Base-by-base conservation (phyloP, 202 grass and related monocot genomes). In the Setaria viridis region DNA sequence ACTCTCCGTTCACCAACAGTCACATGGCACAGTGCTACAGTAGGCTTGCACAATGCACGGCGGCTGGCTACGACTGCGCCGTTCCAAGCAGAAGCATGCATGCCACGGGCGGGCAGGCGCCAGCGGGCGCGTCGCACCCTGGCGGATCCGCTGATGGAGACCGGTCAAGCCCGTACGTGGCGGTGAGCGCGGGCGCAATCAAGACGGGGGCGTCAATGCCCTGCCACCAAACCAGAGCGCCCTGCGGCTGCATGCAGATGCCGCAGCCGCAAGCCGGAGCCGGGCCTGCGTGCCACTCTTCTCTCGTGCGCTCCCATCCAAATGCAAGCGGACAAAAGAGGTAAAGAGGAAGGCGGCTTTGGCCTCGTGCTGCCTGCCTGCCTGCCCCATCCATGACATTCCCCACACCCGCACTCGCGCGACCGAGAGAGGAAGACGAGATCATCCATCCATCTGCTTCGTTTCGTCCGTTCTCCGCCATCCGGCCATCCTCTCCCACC, bases 101-200 rank as follows among this genome's bases (percentile, higher is more conserved):
- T 37, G 35, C 4, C 35, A 37, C 35, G 35, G 35, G 35, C 35
- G 35, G 35, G 35, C 35, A 37, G 35, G 35, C 35, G 35, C 35
- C 25, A 25, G 25, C 25, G 25, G 25, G 35, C 39, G 39, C 39
- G 39, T 41, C 46, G 46, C 84, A 21, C 45, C n/a, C 47, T 50
- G 64, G 72, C 49, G 37, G 67, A 86, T 79, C 79, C 74, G 67
- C 1, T 51, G 73, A 79, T 5, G 75, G 78, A 86, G 80, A 87
- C 62, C 80, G 76, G 85, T 87, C 76, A 87, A 87, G 43, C 20
- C 79, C 84, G 88, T 83, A 82, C 79, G 76, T 32, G 87, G 66
- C 4, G 86, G 71, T 19, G 50, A 1, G 80, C 47, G 33, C 34
- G 53, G 67, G 46, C 35, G 53, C 68, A 43, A 69, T 83, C 42